Percentiles rank a stretch among this genome's conserved stretches.
Evolutionary conservation across 768 basidiomycete genomes (phyloP).

Genomic region (Russula griseocarnosa): DNA sequence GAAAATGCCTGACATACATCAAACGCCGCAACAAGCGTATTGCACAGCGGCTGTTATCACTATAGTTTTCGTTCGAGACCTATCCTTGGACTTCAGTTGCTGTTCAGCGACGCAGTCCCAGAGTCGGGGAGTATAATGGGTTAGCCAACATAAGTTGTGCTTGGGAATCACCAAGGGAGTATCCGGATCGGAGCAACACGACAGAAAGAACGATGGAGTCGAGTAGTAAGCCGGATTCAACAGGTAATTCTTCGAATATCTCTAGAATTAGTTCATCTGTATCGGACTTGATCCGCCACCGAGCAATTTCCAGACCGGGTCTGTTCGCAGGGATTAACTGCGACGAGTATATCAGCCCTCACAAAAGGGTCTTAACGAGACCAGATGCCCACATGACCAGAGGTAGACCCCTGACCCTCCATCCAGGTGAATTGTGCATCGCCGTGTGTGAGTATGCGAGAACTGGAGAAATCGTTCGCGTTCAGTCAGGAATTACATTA

Average conservation of each 20-base stretch:
- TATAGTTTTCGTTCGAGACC: too few species aligned
- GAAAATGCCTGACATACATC: too few species aligned
- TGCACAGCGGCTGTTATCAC: too few species aligned
- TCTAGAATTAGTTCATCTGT: not conserved
- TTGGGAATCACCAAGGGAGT: not conserved
- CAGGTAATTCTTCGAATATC: constrained; percentile 5
- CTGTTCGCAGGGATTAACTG: constrained; percentile 16
- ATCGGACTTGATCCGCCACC: not conserved
- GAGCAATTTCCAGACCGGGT: constrained; percentile 14
- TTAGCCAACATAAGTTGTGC: not conserved
- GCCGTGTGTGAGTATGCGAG: constrained; percentile 12
- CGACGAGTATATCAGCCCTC: not conserved
- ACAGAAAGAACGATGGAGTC: constrained; percentile 14
- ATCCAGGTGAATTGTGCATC: constrained; percentile 11
- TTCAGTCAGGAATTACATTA: not conserved
- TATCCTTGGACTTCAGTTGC: too few species aligned
- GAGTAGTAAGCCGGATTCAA: constrained; percentile 4
- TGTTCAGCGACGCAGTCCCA: too few species aligned
- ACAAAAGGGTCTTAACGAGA: not conserved
- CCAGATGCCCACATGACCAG: constrained; percentile 8
- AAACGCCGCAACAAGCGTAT: too few species aligned
- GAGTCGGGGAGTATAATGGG: not conserved
- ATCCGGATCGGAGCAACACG: constrained; percentile 11
- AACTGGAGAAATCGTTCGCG: not conserved
- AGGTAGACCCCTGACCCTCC: not conserved